Evolutionary conservation across 2,329 filamentous ascomycete genomes (phyloP).

Genomic region (Xylaria sp.): DNA sequence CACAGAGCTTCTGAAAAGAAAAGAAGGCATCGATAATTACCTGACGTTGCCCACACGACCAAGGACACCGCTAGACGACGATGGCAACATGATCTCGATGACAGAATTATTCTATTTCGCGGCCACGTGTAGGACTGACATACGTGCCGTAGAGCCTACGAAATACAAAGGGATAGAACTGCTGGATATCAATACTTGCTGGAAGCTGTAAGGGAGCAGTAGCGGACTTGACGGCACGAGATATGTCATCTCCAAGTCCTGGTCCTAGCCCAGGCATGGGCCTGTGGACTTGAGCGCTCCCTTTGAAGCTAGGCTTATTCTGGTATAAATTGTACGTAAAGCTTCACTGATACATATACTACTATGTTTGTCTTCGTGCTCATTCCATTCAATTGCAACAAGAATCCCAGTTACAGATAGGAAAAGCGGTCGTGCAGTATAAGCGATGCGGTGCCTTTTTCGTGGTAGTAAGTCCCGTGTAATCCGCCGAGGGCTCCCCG

Average conservation of each 20-base stretch:
- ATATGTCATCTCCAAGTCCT: too few species aligned
- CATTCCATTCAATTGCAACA: background rate
- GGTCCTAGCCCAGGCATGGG: too few species aligned
- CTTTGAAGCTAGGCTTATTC: background rate
- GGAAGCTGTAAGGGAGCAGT: too few species aligned
- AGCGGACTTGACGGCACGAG: too few species aligned
- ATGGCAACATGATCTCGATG: background rate
- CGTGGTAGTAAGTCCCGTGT: background rate
- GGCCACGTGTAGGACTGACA: too few species aligned
- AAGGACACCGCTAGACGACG: background rate
- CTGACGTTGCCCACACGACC: background rate
- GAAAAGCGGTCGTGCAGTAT: background rate
- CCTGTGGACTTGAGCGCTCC: background rate
- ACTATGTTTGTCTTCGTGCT: background rate
- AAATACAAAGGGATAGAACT: too few species aligned
- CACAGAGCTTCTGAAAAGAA: background rate
- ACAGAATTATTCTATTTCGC: background rate
- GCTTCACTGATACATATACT: too few species aligned
- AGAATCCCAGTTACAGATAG: background rate
- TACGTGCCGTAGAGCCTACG: too few species aligned
- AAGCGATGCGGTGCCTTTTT: too few species aligned
- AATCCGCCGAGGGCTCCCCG: background rate
- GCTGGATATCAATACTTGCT: too few species aligned
- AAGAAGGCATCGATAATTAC: background rate
- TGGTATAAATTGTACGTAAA: background rate